Evolutionary conservation across 1,284 basidiomycete species (phyloP).

Genomic region (Dichomitus squalens): DNA sequence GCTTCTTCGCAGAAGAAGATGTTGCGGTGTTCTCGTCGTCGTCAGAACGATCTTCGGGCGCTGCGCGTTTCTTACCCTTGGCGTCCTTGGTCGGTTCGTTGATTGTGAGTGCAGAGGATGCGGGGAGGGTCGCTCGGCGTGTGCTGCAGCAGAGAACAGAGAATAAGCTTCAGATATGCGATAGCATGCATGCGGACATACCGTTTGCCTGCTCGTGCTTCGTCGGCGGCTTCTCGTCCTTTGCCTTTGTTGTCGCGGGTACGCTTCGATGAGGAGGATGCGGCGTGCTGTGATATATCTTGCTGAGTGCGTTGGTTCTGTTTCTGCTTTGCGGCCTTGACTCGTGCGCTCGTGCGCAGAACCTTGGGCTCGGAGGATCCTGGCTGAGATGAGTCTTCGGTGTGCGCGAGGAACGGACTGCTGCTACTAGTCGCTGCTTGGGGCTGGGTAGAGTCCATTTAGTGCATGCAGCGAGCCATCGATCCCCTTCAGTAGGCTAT

Average conservation of each 20-base stretch:
- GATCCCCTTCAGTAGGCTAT: conserved; percentile 47
- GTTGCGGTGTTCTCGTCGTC: conserved; percentile 58
- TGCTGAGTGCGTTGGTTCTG: conserved; percentile 43
- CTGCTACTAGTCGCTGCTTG: conserved; percentile 67
- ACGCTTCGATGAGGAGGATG: conserved; percentile 51
- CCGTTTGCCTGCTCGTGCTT: conserved; percentile 59
- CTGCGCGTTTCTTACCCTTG: conserved; percentile 86
- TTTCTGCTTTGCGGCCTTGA: conserved; percentile 73
- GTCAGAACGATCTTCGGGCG: conserved; percentile 63
- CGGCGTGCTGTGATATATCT: conserved; percentile 43
- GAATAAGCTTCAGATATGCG: conserved; percentile 12
- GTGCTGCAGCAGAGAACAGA: conserved; percentile 43
- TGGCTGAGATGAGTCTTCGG: conserved; percentile 32
- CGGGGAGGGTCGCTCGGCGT: conserved; percentile 55
- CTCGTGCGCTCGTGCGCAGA: conserved; percentile 73
- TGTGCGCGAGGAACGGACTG: conserved; percentile 42
- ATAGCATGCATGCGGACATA: conserved; percentile 38
- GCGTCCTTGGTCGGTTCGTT: conserved; percentile 71
- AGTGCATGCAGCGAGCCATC: conserved; percentile 81
- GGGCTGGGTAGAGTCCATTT: conserved; percentile 80
- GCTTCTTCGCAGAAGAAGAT: conserved; percentile 52
- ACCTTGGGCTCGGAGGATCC: conserved; percentile 44
- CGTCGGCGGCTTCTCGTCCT: conserved; percentile 58
- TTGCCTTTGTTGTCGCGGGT: conserved; percentile 67
- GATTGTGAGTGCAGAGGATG: conserved; percentile 58